A percentile compares a stretch with the other conserved stretches of the same genome.
Conservation (phyloP, 345 rosid genomes). For the Reutealis trisperma region DNA sequence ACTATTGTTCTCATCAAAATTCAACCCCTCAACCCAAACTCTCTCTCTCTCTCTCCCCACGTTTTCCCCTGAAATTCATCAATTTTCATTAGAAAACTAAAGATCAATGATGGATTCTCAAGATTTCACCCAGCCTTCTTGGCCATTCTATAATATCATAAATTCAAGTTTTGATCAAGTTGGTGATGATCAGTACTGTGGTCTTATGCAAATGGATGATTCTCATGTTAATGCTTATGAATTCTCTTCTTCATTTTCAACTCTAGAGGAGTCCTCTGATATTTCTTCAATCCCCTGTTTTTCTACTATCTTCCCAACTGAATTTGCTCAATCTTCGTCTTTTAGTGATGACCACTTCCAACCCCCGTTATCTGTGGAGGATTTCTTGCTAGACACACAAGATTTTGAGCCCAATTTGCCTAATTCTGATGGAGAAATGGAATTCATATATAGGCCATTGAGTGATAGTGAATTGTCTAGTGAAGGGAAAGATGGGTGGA, state of each 20-base stretch:
- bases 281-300: constrained; percentile 16
- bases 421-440: constrained; percentile 17
- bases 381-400: constrained; percentile 17
- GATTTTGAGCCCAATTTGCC: not conserved
- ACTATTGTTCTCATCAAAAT: not conserved
- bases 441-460: not conserved
- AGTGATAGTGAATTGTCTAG: constrained; percentile 21
- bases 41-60: not conserved
- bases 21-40: not conserved
- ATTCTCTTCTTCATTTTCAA: constrained; percentile 31
- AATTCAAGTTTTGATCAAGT: constrained; percentile 18
- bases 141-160: constrained; percentile 29
- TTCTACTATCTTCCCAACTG: constrained; percentile 15
- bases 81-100: not conserved
- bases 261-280: constrained; percentile 18
- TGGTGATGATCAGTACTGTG: not conserved
- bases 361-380: constrained; percentile 22
- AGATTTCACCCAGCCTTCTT: constrained; percentile 27
- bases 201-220: constrained; percentile 9
- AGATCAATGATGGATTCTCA: constrained; percentile 31
- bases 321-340: constrained; percentile 15
- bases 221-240: constrained; percentile 16
- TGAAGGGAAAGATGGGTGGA: constrained; percentile 25
- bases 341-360: constrained; percentile 14
- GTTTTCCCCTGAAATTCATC: not conserved